Evolutionary conservation across 192 early-diverging fungal species (phyloP).

Genomic region (Allomyces macrogynus): DNA sequence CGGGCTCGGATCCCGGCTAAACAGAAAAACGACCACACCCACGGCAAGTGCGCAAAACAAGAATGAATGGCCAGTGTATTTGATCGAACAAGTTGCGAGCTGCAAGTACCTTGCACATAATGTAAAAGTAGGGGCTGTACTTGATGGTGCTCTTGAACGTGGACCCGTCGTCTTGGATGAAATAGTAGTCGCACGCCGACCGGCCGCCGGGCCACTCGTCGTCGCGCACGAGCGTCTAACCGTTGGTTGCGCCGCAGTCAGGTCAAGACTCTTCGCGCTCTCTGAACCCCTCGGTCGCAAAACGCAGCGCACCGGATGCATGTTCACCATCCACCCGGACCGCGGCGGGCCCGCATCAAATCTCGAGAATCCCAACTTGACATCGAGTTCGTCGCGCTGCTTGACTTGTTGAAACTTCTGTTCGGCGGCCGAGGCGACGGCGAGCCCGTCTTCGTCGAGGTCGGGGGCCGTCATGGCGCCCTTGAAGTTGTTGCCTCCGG

Average conservation of each 20-base stretch:
- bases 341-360: conserved; percentile 6
- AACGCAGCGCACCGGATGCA: conserved; percentile 53
- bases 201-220: conserved; percentile 39
- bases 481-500: not conserved
- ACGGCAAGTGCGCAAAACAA: not conserved
- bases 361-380: conserved; percentile 1
- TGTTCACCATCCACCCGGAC: conserved; percentile 89
- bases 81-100: not conserved
- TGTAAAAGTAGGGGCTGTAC: conserved; percentile 80
- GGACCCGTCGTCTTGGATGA: conserved; percentile 69
- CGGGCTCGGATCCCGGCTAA: conserved; percentile 46
- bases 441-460: not conserved
- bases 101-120: conserved; percentile 48
- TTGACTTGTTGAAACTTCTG: not conserved
- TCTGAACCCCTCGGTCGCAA: too few species aligned
- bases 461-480: not conserved
- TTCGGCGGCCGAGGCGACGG: not conserved
- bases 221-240: conserved; percentile 40
- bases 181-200: conserved; percentile 76
- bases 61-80: not conserved
- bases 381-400: conserved; percentile 2
- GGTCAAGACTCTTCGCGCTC: too few species aligned
- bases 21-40: not conserved
- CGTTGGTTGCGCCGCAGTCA: not conserved
- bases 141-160: conserved; percentile 71